Evolutionary conservation across 768 basidiomycete genomes (phyloP).

Genomic region (Russula olivacea): DNA sequence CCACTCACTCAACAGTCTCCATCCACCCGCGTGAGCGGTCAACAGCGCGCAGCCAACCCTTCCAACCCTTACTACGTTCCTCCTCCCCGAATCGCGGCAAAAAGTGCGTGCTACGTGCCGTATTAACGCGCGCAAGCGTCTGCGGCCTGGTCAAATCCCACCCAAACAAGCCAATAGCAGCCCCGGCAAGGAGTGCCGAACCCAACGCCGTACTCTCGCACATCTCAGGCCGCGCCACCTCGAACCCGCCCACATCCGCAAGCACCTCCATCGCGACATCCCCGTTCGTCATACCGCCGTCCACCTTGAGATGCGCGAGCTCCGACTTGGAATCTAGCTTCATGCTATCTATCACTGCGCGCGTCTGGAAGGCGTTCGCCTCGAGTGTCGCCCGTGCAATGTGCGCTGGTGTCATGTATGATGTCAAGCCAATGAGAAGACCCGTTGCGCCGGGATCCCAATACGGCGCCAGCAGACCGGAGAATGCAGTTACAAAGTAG

Average conservation of each 20-base stretch:
- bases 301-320: conserved; percentile 85
- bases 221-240: conserved; percentile 91
- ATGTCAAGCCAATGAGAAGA: conserved; percentile 75
- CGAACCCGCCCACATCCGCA: conserved; percentile 88
- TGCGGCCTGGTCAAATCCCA: conserved; percentile 85
- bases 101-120: conserved; percentile 71
- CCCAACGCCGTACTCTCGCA: conserved; percentile 95
- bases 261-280: conserved; percentile 83
- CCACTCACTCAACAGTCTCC: conserved; percentile 36
- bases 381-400: conserved; percentile 94
- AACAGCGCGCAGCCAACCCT: conserved; percentile 85
- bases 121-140: conserved; percentile 82
- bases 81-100: conserved; percentile 46
- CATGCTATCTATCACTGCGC: conserved; percentile 94
- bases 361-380: conserved; percentile 93
- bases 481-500: conserved; percentile 96
- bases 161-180: conserved; percentile 80
- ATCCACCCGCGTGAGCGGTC: conserved; percentile 82
- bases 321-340: conserved; percentile 78
- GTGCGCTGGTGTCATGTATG: conserved; percentile 87
- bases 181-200: conserved; percentile 87
- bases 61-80: conserved; percentile 60
- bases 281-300: conserved; percentile 98
- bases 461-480: conserved; percentile 92
- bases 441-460: conserved; percentile 95